phyloP scores from a whole-genome alignment of 176 grass and related monocot species.

The Ensete ventricosum region DNA sequence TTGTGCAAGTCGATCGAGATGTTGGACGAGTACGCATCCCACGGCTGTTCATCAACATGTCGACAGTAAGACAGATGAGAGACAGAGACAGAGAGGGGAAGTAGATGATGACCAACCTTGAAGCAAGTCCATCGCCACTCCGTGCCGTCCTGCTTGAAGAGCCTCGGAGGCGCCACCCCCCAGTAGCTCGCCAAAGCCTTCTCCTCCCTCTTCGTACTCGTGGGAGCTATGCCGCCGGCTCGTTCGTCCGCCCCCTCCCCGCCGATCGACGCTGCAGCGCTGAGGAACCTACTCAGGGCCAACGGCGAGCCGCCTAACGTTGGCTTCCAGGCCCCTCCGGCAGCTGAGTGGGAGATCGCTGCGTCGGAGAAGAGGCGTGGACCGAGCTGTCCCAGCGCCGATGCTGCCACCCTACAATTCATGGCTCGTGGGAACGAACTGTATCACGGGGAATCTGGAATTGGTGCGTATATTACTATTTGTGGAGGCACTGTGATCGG shows the following conservation, averaged over 20 bases:
- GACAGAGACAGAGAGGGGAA: not conserved
- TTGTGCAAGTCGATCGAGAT: conserved; percentile 43
- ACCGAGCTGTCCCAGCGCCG: conserved; percentile 31
- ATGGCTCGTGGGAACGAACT: conserved; percentile 9
- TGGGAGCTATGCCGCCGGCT: conserved; percentile 14
- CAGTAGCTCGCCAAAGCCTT: conserved; percentile 48
- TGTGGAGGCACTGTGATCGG: no score
- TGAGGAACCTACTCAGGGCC: no score
- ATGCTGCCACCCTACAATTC: conserved; percentile 40
- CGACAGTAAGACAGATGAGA: not conserved
- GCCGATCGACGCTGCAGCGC: not conserved
- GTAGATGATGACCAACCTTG: conserved; percentile 25
- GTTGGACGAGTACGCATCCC: conserved; percentile 45
- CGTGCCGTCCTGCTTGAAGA: conserved; percentile 51
- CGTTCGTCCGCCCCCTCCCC: conserved; percentile 26
- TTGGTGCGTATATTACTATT: no score
- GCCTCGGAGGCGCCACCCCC: conserved; percentile 41
- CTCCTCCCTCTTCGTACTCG: conserved; percentile 20
- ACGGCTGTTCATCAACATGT: conserved; percentile 30
- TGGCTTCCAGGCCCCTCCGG: not conserved
- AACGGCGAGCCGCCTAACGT: no score
- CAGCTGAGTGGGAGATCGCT: not conserved
- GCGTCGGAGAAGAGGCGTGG: conserved; percentile 25
- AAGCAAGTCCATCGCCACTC: conserved; percentile 93
- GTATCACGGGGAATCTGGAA: no score